Evolutionary conservation across 805 yeast genomes (phyloP).

Genomic region (Naumovozyma dairenensis): DNA sequence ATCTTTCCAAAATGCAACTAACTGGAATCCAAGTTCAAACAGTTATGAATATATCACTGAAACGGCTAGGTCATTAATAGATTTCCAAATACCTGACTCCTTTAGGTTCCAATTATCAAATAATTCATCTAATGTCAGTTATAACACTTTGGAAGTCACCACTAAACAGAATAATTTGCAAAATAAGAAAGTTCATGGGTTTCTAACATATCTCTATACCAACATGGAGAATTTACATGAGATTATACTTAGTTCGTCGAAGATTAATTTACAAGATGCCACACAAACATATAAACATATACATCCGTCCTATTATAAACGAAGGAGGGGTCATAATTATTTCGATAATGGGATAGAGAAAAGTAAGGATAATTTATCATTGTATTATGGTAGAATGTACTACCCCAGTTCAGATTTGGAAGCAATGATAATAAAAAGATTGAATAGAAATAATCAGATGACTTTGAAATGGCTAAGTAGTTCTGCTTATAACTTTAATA

Average conservation of each 20-base stretch:
- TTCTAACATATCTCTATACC: slow-evolving; percentile 71
- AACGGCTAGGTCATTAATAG: slow-evolving; percentile 57
- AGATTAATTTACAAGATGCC: slow-evolving; percentile 53
- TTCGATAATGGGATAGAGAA: background rate
- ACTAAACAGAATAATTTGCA: slow-evolving; percentile 25
- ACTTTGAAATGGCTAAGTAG: slow-evolving; percentile 69
- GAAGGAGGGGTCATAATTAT: slow-evolving; percentile 2
- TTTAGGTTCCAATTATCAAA: slow-evolving; percentile 57
- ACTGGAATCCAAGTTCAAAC: slow-evolving; percentile 66
- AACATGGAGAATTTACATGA: slow-evolving; percentile 42
- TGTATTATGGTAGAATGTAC: slow-evolving; percentile 78
- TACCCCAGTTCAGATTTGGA: slow-evolving; percentile 82
- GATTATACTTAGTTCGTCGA: slow-evolving; percentile 39
- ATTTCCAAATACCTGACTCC: slow-evolving; percentile 65
- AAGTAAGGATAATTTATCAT: slow-evolving; percentile 29
- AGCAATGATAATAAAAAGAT: slow-evolving; percentile 68
- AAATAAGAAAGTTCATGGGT: slow-evolving; percentile 59
- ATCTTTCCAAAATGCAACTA: slow-evolving; percentile 58
- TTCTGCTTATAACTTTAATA: slow-evolving; percentile 36
- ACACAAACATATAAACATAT: slow-evolving; percentile 58
- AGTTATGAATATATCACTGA: slow-evolving; percentile 65
- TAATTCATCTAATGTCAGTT: slow-evolving; percentile 57
- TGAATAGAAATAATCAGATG: slow-evolving; percentile 52
- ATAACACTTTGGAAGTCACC: slow-evolving; percentile 61
- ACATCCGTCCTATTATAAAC: slow-evolving; percentile 33